Base-by-base conservation (phyloP, 106 monocot species). In the Phalaenopsis aphrodite region DNA sequence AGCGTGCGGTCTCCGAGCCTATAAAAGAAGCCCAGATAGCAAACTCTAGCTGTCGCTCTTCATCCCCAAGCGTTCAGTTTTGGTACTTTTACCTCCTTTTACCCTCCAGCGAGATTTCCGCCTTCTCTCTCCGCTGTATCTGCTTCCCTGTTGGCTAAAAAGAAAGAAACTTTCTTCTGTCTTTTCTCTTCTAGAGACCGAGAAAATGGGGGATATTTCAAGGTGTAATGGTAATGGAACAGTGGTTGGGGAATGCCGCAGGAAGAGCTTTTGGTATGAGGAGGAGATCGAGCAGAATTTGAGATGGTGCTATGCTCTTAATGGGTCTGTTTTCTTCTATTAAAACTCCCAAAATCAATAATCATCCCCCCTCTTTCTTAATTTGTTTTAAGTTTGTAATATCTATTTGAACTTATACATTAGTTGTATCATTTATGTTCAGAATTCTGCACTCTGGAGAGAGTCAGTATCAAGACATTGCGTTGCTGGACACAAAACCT, bases 261-360 rank as follows among this genome's bases (percentile, higher is more conserved):
- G 83, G 69, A 88, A 85, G 88, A 79, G 80, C 78, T 85, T 83
- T 19, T 88, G 88, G 88, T 88, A 85, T 58, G 88, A 88, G 37
- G 88, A 88, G 42, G 88, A 88, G 83, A 83, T 88, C 47, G 88
- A 83, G 46, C 61, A 85, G 80, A 30, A 85, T 83, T 75, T 88
- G 77, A 88, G 83, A 79, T 85, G 85, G 85, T 83, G 88, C 69
- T 88, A 83, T 85, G 88, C 88, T 76, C 88, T 88, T 2, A 88
- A 88, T 41, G 85, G 88, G 88, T 85, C 41, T 17, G 5, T 80
- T 0, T 52, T 18, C 42, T 74, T 41, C 8, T 14, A 0, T 8
- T 77, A 2, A 4, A 52, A n/a, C 42, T 78, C 5, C 21, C 38
- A 30, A 24, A 66, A 30, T 30, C 30, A 30, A 30, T 45, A 45